phyloP scores from a whole-genome alignment of 352 stramenopile genomes.

The Pythium oligandrum region DNA sequence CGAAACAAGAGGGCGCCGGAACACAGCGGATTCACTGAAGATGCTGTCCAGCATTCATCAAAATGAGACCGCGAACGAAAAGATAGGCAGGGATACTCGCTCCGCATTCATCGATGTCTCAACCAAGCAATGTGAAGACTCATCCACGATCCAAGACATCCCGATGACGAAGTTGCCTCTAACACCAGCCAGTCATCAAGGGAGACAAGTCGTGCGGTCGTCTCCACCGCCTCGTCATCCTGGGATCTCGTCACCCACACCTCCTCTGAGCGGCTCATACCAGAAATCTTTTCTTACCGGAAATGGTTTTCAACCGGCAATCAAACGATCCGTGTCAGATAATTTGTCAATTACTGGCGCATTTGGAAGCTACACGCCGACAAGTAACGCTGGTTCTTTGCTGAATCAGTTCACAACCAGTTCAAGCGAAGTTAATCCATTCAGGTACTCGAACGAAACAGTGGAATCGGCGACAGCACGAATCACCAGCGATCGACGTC shows the following conservation, averaged over 20 bases:
- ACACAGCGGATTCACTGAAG: no score
- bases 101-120: no score
- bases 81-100: no score
- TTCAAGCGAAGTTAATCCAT: conserved; percentile 31
- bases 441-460: conserved; percentile 37
- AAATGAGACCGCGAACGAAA: no score
- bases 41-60: no score
- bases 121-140: no score
- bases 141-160: no score
- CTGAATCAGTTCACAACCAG: no score
- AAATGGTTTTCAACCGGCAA: conserved; percentile 10
- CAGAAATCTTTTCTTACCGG: conserved; percentile 19
- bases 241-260: not conserved
- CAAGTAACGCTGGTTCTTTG: no score
- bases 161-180: no score
- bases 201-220: not conserved
- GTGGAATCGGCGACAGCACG: conserved; percentile 23
- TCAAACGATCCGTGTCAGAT: conserved; percentile 8
- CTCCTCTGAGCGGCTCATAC: conserved; percentile 15
- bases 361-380: conserved; percentile 4
- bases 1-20: no score
- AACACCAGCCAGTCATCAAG: no score
- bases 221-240: conserved; percentile 9
- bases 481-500: conserved; percentile 83
- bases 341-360: conserved; percentile 8